phyloP scores from a whole-genome alignment of 2,329 filamentous ascomycete species.

The Colletotrichum lindemuthianum region DNA sequence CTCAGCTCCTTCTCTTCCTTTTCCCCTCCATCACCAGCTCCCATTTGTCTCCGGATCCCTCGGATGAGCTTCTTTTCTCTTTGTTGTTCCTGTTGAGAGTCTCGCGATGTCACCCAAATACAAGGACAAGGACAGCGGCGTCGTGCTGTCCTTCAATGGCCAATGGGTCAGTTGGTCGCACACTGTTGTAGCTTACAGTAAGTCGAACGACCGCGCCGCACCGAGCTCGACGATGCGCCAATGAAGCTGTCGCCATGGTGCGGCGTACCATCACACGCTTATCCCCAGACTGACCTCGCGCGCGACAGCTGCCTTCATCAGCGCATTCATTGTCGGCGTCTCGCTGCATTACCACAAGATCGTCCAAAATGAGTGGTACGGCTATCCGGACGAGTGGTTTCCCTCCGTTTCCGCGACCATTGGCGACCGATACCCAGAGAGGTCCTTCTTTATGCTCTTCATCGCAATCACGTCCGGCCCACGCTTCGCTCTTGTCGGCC shows the following conservation, averaged over 20 bases:
- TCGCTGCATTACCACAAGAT: slow-evolving; percentile 95
- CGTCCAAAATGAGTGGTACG: slow-evolving; percentile 95
- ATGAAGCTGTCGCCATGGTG: not conserved
- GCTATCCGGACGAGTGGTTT: slow-evolving; percentile 96
- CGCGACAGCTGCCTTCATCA: slow-evolving; percentile 80
- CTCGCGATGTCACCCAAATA: slow-evolving; percentile 59
- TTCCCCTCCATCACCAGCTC: slow-evolving; percentile 22
- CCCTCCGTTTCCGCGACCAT: slow-evolving; percentile 96
- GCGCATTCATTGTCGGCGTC: slow-evolving; percentile 83
- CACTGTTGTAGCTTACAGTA: slow-evolving; percentile 84
- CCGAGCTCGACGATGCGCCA: no score
- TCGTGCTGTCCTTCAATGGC: slow-evolving; percentile 76
- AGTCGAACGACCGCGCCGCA: slow-evolving; percentile 42
- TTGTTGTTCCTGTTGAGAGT: slow-evolving; percentile 22
- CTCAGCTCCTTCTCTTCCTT: slow-evolving; percentile 13
- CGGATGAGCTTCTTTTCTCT: slow-evolving; percentile 41
- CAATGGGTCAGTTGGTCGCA: slow-evolving; percentile 92
- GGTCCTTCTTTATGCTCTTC: slow-evolving; percentile 96
- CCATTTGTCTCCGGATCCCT: slow-evolving; percentile 41
- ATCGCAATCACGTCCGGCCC: slow-evolving; percentile 96
- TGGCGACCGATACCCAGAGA: slow-evolving; percentile 95
- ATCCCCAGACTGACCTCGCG: slow-evolving; percentile 4
- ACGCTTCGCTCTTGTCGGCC: slow-evolving; percentile 86
- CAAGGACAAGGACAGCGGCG: slow-evolving; percentile 73
- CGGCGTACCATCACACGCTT: no score